A percentile compares a stretch with the other conserved stretches of the same genome.
Conservation (phyloP, 345 rosid species). For the Adansonia digitata region DNA sequence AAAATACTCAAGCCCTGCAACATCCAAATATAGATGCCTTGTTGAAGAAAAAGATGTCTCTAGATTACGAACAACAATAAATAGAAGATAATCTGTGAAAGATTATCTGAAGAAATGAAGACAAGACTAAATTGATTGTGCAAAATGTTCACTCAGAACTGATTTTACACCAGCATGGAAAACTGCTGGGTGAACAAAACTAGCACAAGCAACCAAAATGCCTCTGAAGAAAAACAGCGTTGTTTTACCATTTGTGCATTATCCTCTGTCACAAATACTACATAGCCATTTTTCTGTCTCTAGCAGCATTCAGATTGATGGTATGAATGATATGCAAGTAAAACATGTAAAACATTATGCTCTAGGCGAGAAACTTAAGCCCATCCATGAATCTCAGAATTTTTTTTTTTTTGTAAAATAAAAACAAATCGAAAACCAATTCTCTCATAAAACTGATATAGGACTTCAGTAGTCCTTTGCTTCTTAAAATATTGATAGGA, state of each 20-base stretch:
- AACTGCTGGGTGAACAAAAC: background rate
- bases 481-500: background rate
- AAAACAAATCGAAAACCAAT: background rate
- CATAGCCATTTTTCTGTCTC: background rate
- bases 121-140: background rate
- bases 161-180: background rate
- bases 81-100: background rate
- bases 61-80: slow-evolving; percentile 30
- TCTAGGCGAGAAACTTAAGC: background rate
- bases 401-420: too few species aligned
- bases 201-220: background rate
- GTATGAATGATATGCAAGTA: background rate
- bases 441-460: background rate
- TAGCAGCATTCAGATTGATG: background rate
- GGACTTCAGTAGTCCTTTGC: background rate
- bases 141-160: background rate
- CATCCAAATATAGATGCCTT: slow-evolving; percentile 63
- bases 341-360: background rate
- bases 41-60: slow-evolving; percentile 35
- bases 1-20: slow-evolving; percentile 45
- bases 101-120: background rate
- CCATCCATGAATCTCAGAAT: background rate
- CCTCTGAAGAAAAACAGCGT: background rate
- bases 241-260: background rate
- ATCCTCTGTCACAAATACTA: background rate